A percentile compares a stretch with the other conserved stretches of the same genome.
phyloP scores from a whole-genome alignment of 164 flowering plant genomes.

The Magnolia officinalis region DNA sequence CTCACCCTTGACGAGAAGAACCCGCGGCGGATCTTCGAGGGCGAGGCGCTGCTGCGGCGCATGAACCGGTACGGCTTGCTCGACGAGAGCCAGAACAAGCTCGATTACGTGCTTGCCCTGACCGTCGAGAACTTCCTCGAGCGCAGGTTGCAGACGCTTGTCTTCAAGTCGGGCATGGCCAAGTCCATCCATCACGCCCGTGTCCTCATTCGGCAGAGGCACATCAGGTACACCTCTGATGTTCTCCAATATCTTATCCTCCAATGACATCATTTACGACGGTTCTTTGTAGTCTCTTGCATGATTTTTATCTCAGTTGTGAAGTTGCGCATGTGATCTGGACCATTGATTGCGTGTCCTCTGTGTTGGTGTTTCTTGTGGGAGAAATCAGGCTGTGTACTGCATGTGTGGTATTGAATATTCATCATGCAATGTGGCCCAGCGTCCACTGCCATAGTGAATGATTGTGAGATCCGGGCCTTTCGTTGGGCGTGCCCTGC shows the following conservation, averaged over 20 bases:
- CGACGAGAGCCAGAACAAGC: slow-evolving; percentile 69
- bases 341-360: too few relatives aligned
- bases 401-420: too few relatives aligned
- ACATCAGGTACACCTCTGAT: slow-evolving; percentile 41
- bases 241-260: background rate
- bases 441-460: too few relatives aligned
- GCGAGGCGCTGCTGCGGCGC: slow-evolving; percentile 58
- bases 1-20: slow-evolving; percentile 18
- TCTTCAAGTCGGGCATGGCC: slow-evolving; percentile 65
- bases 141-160: slow-evolving; percentile 59
- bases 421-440: too few relatives aligned
- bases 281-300: background rate
- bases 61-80: slow-evolving; percentile 59
- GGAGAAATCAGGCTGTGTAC: too few relatives aligned
- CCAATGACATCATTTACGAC: background rate
- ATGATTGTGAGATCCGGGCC: too few relatives aligned
- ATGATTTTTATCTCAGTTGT: background rate
- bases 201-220: slow-evolving; percentile 65
- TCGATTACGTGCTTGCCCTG: slow-evolving; percentile 61
- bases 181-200: slow-evolving; percentile 68
- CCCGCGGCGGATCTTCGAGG: slow-evolving; percentile 49
- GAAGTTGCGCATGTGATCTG: too few relatives aligned
- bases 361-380: too few relatives aligned
- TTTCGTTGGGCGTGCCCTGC: too few relatives aligned
- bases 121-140: slow-evolving; percentile 68